Evolutionary conservation across 495 filamentous ascomycete species (phyloP).

Genomic region (Cetradonia linearis): DNA sequence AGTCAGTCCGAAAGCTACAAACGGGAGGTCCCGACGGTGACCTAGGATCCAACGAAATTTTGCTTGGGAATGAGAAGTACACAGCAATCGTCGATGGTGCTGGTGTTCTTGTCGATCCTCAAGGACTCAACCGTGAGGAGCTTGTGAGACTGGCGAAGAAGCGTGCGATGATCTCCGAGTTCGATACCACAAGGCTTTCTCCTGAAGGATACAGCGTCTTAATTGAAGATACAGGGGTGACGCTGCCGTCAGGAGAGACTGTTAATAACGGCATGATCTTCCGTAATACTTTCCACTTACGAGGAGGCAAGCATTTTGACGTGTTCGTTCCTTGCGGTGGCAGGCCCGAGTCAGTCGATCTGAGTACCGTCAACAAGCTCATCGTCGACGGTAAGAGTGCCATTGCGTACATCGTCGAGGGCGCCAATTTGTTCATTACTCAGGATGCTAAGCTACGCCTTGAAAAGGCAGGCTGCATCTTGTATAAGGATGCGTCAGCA

Average conservation of each 20-base stretch:
- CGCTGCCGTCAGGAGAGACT: conserved; percentile 73
- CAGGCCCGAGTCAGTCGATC: conserved; percentile 91
- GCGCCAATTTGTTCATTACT: conserved; percentile 96
- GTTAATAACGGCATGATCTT: conserved; percentile 87
- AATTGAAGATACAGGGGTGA: conserved; percentile 80
- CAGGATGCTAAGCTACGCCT: conserved; percentile 94
- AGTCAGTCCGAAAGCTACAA: conserved; percentile 81
- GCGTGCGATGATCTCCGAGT: conserved; percentile 81
- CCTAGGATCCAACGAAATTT: conserved; percentile 93
- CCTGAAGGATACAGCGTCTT: conserved; percentile 83
- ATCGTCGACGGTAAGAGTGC: conserved; percentile 72
- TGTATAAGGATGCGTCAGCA: conserved; percentile 96
- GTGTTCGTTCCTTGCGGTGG: conserved; percentile 94
- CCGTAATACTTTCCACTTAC: conserved; percentile 94
- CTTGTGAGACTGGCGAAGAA: conserved; percentile 74
- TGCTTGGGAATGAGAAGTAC: conserved; percentile 92
- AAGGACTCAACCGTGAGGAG: conserved; percentile 77
- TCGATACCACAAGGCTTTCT: conserved; percentile 77
- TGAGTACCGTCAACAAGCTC: conserved; percentile 71
- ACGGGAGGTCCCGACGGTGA: conserved; percentile 96
- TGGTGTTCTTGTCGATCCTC: conserved; percentile 86
- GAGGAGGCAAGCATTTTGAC: conserved; percentile 64
- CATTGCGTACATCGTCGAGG: conserved; percentile 93
- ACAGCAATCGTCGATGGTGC: conserved; percentile 86
- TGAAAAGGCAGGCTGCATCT: conserved; percentile 82